Conservation (phyloP, 2,329 filamentous ascomycete species). For the Pyrenophora graminea region DNA sequence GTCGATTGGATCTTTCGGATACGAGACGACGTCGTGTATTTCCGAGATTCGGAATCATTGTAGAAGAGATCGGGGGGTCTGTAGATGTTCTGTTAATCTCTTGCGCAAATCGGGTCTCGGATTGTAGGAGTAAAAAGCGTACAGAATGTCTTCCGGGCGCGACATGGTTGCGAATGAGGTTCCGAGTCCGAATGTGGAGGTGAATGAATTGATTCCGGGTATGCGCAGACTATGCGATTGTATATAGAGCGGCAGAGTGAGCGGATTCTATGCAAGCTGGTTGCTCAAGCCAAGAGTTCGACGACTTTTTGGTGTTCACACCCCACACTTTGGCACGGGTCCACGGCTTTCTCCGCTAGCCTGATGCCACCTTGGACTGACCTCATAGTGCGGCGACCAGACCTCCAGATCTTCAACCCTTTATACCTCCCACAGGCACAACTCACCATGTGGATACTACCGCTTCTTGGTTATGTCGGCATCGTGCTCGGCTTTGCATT, state of each 20-base stretch:
- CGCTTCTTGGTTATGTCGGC: constrained; percentile 86
- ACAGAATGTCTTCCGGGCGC: constrained; percentile 94
- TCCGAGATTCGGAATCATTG: constrained; percentile 91
- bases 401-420: constrained; percentile 11
- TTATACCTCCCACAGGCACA: constrained; percentile 1
- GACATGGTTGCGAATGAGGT: constrained; percentile 71
- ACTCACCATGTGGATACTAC: constrained; percentile 86
- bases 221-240: neutral
- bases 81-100: constrained; percentile 16
- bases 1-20: constrained; percentile 93
- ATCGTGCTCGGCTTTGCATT: constrained; percentile 89
- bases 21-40: constrained; percentile 95
- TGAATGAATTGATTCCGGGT: neutral
- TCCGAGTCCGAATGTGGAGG: neutral
- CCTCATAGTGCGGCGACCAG: constrained; percentile 25
- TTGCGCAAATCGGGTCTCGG: constrained; percentile 12
- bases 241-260: neutral
- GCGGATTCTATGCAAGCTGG: neutral
- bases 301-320: constrained; percentile 32
- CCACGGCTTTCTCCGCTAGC: constrained; percentile 20
- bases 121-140: constrained; percentile 41
- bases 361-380: constrained; percentile 33
- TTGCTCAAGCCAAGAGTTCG: constrained; percentile 22
- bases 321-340: constrained; percentile 24
- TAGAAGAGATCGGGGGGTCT: constrained; percentile 97